Evolutionary conservation across 371 early-diverging fungal species (phyloP), one percentile per base, ranked within the genome.

Genomic region (Haplosporangium sp.): DNA sequence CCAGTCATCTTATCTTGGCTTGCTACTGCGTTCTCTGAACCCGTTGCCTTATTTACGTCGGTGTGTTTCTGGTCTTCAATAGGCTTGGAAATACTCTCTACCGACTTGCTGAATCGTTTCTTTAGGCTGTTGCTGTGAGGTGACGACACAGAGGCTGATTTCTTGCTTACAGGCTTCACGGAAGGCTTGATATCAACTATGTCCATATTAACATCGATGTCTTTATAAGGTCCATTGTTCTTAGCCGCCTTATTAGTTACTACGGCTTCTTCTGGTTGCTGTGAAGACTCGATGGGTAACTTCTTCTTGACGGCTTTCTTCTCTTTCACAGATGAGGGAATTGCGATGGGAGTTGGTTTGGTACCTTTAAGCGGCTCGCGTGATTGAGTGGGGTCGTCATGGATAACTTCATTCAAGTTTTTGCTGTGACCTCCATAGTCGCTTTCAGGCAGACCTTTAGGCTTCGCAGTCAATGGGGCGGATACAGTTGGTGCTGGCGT

Each of bases 281-380:
- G 71, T 8, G 48, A 10, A 4, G 40, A 37, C 15, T 76, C 76
- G 4, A 62, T 7, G 17, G 38, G 34, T 10, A 37, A 13, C 47
- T 69, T 66, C 67, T 76, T 76, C 57, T 74, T 74, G 44, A 17
- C 19, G 8, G 40, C 2, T 60, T 76, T 76, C 35, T 71, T 76
- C 37, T 70, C 76, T 57, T 70, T 71, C 11, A 37, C 9, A 8
- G 57, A 20, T 3, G 65, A 42, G 40, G 53, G 64, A 11, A 61
- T 47, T 15, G 58, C 40, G 15, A 37, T 42, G 15, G 65, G 6
- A 1, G 60, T 19, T 27, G 48, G 8, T 47, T 67, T 67, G n/a
- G 35, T 1, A 17, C 13, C 39, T 48, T 67, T 67, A 10, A 42
- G 42, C 17, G 67, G 10, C 19, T 67, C 67, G 5, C 65, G 65